phyloP scores from a whole-genome alignment of 129 eudicot genomes.

The Calendula officinalis region DNA sequence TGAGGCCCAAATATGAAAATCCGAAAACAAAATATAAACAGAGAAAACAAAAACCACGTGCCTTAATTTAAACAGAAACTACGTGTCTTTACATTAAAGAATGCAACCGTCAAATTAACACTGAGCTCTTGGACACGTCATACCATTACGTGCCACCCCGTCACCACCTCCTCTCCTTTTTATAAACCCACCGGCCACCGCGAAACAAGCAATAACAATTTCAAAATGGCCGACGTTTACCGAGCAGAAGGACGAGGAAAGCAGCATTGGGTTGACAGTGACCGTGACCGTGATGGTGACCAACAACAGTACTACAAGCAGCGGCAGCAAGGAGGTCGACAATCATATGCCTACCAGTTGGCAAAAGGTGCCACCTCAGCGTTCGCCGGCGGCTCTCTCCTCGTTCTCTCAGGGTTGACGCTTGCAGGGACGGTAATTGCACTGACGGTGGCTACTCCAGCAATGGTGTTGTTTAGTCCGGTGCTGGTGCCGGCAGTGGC shows the following conservation, averaged over 20 bases:
- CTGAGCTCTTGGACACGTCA: slow-evolving; percentile 39
- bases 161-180: slow-evolving; percentile 16
- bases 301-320: not conserved
- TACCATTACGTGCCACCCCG: slow-evolving; percentile 36
- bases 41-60: slow-evolving; percentile 5
- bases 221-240: slow-evolving; percentile 32
- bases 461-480: slow-evolving; percentile 64
- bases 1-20: not conserved
- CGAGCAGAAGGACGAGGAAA: slow-evolving; percentile 5
- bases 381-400: slow-evolving; percentile 64
- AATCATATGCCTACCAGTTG: slow-evolving; percentile 24
- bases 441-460: slow-evolving; percentile 55
- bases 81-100: not conserved
- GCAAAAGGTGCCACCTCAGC: slow-evolving; percentile 61
- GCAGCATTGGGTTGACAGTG: not conserved
- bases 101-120: slow-evolving; percentile 47
- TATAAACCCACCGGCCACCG: slow-evolving; percentile 18
- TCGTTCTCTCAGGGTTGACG: slow-evolving; percentile 51
- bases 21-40: not conserved
- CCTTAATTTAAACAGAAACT: not conserved
- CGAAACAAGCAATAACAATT: not conserved
- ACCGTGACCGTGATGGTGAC: no score
- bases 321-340: not conserved
- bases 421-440: slow-evolving; percentile 62
- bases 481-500: slow-evolving; percentile 56